These are phyloP conservation scores for Nicotiana paniculata DNA, from an alignment of 257 asterid species.

Conservation along the genomic window DNA sequence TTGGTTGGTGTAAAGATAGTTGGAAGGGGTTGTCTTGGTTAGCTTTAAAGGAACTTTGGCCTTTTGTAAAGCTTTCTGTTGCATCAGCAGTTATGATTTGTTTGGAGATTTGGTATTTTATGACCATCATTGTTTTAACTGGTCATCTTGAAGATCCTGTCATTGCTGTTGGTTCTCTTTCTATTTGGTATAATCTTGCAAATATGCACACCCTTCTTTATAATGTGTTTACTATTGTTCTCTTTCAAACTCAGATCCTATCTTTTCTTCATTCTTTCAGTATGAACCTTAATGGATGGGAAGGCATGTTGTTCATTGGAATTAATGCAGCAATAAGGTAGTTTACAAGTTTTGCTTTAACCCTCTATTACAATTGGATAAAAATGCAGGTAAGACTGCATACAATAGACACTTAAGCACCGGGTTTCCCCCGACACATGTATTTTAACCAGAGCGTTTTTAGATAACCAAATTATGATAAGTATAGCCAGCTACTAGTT, in stretches of 20 bases:
- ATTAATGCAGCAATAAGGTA: conserved; percentile 94
- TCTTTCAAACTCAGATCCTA: not conserved
- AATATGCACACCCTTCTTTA: not conserved
- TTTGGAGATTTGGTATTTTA: conserved; percentile 96
- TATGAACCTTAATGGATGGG: conserved; percentile 99
- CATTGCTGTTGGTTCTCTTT: conserved; percentile 87
- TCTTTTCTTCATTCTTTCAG: conserved; percentile 28
- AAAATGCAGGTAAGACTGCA: too few species aligned
- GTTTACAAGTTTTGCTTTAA: not conserved
- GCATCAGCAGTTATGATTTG: conserved; percentile 93
- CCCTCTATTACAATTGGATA: not conserved
- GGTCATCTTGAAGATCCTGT: conserved; percentile 91
- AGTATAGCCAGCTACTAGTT: not conserved
- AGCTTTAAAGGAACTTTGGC: conserved; percentile 73
- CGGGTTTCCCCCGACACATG: too few species aligned
- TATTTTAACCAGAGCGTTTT: too few species aligned
- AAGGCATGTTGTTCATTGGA: conserved; percentile 95
- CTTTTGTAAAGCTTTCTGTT: conserved; percentile 58
- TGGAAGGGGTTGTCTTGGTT: conserved; percentile 79
- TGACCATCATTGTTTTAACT: conserved; percentile 89
- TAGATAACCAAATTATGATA: too few species aligned
- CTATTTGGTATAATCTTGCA: conserved; percentile 59
- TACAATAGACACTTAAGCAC: too few species aligned
- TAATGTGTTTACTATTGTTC: not conserved
- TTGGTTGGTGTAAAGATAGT: conserved; percentile 81